Percentiles rank a stretch among this genome's conserved stretches.
Evolutionary conservation across 495 filamentous ascomycete species (phyloP).

Genomic region (Aspergillus panamensis): DNA sequence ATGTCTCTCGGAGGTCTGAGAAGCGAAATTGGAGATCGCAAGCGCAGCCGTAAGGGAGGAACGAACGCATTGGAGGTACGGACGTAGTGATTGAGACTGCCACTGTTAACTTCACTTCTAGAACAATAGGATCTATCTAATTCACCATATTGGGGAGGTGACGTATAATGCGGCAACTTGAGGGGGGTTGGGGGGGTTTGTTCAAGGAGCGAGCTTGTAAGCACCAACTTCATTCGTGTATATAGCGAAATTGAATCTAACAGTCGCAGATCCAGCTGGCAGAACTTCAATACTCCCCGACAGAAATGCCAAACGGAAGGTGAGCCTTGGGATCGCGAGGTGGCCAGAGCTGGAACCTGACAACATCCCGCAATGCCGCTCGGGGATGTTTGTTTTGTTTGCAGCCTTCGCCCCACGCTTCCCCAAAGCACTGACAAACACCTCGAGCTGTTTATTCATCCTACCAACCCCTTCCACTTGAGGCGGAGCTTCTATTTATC

Average conservation of each 20-base stretch:
- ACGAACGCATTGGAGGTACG: slow-evolving; percentile 94
- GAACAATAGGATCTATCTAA: slow-evolving; percentile 1
- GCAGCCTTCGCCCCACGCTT: slow-evolving; percentile 36
- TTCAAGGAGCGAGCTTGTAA: background rate
- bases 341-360: slow-evolving; percentile 19
- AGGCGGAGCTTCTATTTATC: background rate
- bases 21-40: slow-evolving; percentile 94
- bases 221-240: slow-evolving; percentile 5
- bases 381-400: slow-evolving; percentile 39
- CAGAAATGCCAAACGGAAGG: background rate
- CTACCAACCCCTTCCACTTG: slow-evolving; percentile 7
- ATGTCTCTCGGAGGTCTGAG: slow-evolving; percentile 90
- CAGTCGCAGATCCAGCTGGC: slow-evolving; percentile 4
- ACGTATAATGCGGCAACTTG: slow-evolving; percentile 16
- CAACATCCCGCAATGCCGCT: slow-evolving; percentile 31
- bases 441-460: slow-evolving; percentile 31
- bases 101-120: slow-evolving; percentile 11
- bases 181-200: slow-evolving; percentile 4
- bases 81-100: slow-evolving; percentile 95
- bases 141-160: slow-evolving; percentile 24
- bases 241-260: background rate
- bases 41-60: slow-evolving; percentile 91
- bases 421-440: slow-evolving; percentile 23
- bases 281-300: slow-evolving; percentile 3
- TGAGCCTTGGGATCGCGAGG: background rate